Evolutionary conservation across 352 stramenopile genomes (phyloP).

Genomic region (Thraustochytrium sp.): DNA sequence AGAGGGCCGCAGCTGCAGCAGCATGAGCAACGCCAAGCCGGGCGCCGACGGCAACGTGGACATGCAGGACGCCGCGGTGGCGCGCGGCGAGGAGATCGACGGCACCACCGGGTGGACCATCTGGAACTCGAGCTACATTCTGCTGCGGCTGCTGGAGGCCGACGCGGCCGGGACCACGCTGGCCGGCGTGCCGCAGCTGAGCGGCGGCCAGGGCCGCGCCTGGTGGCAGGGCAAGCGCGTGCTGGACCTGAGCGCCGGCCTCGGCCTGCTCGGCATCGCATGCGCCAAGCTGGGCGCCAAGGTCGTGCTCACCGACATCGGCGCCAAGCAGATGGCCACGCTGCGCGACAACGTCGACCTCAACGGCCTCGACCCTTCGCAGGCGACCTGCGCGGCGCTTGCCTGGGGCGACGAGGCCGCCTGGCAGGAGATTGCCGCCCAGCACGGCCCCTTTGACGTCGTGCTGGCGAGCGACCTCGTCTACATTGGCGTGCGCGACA

Average conservation of each 20-base stretch:
- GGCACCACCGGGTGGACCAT: slow-evolving; percentile 35
- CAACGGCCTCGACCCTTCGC: not conserved
- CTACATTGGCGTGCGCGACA: slow-evolving; percentile 30
- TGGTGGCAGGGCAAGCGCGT: slow-evolving; percentile 41
- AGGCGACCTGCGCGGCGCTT: not conserved
- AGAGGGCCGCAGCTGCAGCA: not conserved
- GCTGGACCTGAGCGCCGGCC: slow-evolving; percentile 19
- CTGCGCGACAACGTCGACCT: slow-evolving; percentile 5
- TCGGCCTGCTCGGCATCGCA: slow-evolving; percentile 18
- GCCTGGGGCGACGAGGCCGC: not conserved
- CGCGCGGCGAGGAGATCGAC: not conserved
- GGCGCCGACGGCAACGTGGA: not conserved
- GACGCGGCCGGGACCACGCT: not conserved
- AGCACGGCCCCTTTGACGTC: slow-evolving; percentile 9
- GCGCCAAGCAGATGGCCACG: slow-evolving; percentile 1
- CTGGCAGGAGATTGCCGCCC: not conserved
- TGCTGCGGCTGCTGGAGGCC: not conserved
- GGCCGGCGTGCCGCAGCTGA: not conserved
- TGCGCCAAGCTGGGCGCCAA: slow-evolving; percentile 39
- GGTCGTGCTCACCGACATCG: slow-evolving; percentile 27
- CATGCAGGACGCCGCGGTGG: not conserved
- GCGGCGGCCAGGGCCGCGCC: not conserved
- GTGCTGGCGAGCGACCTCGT: slow-evolving; percentile 8
- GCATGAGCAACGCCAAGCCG: not conserved
- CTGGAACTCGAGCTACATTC: slow-evolving; percentile 6